phyloP scores from a whole-genome alignment of 148 eudicot genomes.

The Chenopodium album region DNA sequence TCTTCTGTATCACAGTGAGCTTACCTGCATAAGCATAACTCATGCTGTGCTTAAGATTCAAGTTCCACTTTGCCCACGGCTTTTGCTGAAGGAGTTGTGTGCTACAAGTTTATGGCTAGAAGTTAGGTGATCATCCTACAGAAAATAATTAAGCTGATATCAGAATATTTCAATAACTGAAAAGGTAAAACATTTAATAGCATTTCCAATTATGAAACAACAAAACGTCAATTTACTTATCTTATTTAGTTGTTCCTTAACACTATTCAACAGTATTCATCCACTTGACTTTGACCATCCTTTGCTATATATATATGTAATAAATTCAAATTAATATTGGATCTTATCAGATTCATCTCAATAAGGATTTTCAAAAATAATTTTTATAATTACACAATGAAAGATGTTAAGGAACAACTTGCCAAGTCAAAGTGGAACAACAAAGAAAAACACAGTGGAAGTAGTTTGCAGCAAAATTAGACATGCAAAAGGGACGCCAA shows the following conservation, averaged over 20 bases:
- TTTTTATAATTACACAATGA: too few relatives aligned
- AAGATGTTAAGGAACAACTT: too few relatives aligned
- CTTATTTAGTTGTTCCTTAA: too few relatives aligned
- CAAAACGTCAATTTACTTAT: neutral
- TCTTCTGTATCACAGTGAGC: neutral
- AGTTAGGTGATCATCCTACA: constrained; percentile 72
- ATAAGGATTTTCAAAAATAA: too few relatives aligned
- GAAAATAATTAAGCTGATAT: constrained; percentile 24
- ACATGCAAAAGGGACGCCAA: neutral
- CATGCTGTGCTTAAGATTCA: neutral
- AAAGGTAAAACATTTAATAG: neutral
- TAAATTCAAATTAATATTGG: too few relatives aligned
- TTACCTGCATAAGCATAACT: constrained; percentile 14
- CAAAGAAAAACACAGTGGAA: too few relatives aligned
- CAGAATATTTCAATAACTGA: constrained; percentile 14
- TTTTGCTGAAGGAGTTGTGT: constrained; percentile 83
- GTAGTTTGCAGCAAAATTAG: neutral
- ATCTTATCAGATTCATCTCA: too few relatives aligned
- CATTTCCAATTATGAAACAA: neutral
- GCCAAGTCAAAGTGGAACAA: too few relatives aligned
- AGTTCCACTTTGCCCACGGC: constrained; percentile 59
- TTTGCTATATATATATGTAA: too few relatives aligned
- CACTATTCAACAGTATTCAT: too few relatives aligned
- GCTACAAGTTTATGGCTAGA: constrained; percentile 67
- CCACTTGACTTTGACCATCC: too few relatives aligned